These are phyloP conservation scores for Moricandia arvensis DNA, from an alignment of 345 rosid genomes.

Conservation along the genomic window DNA sequence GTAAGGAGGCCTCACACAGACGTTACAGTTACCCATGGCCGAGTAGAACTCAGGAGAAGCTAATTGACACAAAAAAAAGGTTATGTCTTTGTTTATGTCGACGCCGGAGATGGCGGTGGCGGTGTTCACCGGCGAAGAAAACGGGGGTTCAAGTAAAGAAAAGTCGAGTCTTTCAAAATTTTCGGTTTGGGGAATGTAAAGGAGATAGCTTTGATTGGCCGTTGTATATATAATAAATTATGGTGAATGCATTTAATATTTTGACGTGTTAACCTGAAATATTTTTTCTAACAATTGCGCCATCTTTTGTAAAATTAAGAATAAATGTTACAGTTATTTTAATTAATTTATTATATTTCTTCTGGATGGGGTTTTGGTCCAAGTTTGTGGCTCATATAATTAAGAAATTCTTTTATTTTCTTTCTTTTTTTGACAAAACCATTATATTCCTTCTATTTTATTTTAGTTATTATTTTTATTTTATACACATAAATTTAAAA, in stretches of 20 bases:
- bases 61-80: not conserved
- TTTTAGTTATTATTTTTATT: no score
- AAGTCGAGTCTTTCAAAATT: slow-evolving; percentile 41
- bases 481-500: no score
- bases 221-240: not conserved
- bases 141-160: slow-evolving; percentile 64
- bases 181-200: not conserved
- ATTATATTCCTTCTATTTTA: no score
- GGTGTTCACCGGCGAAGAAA: slow-evolving; percentile 34
- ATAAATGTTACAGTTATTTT: not conserved
- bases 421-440: no score
- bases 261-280: slow-evolving; percentile 1
- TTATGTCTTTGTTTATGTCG: not conserved
- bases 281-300: not conserved
- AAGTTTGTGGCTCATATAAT: not conserved
- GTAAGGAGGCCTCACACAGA: slow-evolving; percentile 70
- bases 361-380: slow-evolving; percentile 14
- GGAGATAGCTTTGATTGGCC: not conserved
- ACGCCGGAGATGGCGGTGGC: slow-evolving; percentile 3
- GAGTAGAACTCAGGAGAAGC: slow-evolving; percentile 8
- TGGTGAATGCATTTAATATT: slow-evolving; percentile 24
- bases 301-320: not conserved
- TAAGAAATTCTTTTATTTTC: not conserved
- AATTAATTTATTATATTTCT: not conserved
- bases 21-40: slow-evolving; percentile 90